Conservation (phyloP, 768 basidiomycete species). For the Russula sp. region DNA sequence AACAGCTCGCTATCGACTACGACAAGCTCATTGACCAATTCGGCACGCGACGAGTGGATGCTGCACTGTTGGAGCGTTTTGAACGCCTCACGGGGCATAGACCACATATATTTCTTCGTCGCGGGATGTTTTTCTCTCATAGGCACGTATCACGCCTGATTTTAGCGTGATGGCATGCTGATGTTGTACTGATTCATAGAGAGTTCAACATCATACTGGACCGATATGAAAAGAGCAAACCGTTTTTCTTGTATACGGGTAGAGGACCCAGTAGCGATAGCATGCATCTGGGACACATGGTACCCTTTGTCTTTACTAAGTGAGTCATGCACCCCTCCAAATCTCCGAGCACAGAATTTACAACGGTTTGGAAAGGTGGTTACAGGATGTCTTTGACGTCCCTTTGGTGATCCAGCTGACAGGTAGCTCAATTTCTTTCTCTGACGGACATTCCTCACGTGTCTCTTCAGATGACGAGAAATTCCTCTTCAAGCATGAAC, state of each 20-base stretch:
- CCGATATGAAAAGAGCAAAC: conserved; percentile 94
- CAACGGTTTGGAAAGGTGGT: conserved; percentile 58
- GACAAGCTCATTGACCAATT: conserved; percentile 94
- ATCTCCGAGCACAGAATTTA: neutral
- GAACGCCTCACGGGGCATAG: conserved; percentile 84
- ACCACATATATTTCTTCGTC: conserved; percentile 83
- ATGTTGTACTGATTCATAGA: conserved; percentile 41
- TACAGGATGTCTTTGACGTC: conserved; percentile 94
- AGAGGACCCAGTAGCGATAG: conserved; percentile 95
- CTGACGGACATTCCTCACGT: neutral
- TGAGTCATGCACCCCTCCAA: conserved; percentile 40
- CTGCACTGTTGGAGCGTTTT: conserved; percentile 78
- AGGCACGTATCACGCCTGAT: conserved; percentile 50
- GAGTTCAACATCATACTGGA: conserved; percentile 93
- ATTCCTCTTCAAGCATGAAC: conserved; percentile 94
- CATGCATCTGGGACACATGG: conserved; percentile 97
- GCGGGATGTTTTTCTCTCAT: conserved; percentile 98
- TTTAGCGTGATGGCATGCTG: neutral
- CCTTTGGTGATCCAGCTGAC: conserved; percentile 96
- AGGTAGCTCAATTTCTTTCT: conserved; percentile 47
- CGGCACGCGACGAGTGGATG: conserved; percentile 80
- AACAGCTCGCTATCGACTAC: conserved; percentile 92
- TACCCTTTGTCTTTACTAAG: conserved; percentile 98
- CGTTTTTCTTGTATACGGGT: conserved; percentile 97
- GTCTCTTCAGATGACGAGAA: conserved; percentile 86